A percentile compares a stretch with the other conserved stretches of the same genome.
Conservation (phyloP, 1,284 basidiomycete species). For the Kalmanozyma brasiliensis region DNA sequence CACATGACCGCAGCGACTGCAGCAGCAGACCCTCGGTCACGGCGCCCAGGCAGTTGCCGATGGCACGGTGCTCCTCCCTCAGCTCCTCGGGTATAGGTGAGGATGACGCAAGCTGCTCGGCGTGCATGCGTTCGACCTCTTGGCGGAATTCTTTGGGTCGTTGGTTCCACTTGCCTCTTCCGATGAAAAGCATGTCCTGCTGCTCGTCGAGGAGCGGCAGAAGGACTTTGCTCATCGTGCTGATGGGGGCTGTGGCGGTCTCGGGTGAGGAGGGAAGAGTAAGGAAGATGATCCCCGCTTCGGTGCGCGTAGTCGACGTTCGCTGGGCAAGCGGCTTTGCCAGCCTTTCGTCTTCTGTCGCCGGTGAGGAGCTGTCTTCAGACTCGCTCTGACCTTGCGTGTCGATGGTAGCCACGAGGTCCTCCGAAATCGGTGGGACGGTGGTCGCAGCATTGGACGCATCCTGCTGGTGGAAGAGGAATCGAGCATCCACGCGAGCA, state of each 20-base stretch:
- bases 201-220: constrained; percentile 24
- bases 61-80: constrained; percentile 18
- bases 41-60: constrained; percentile 42
- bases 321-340: neutral
- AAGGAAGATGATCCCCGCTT: constrained; percentile 29
- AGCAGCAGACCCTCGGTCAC: constrained; percentile 35
- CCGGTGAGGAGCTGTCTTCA: neutral
- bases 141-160: constrained; percentile 33
- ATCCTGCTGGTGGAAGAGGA: constrained; percentile 44
- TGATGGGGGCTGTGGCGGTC: constrained; percentile 7
- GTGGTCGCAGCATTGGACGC: constrained; percentile 15
- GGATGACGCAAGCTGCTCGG: neutral
- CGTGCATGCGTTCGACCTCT: constrained; percentile 38
- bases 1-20: constrained; percentile 8
- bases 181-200: constrained; percentile 44
- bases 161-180: constrained; percentile 48
- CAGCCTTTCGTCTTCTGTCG: neutral
- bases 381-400: too few species aligned
- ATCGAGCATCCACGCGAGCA: constrained; percentile 31
- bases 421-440: constrained; percentile 20
- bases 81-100: constrained; percentile 10
- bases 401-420: constrained; percentile 3
- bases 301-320: constrained; percentile 1
- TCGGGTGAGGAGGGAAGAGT: constrained; percentile 11
- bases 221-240: constrained; percentile 18